These are phyloP conservation scores for Monilinia fructigena DNA, from an alignment of 2,329 filamentous ascomycete species.

Conservation along the genomic window DNA sequence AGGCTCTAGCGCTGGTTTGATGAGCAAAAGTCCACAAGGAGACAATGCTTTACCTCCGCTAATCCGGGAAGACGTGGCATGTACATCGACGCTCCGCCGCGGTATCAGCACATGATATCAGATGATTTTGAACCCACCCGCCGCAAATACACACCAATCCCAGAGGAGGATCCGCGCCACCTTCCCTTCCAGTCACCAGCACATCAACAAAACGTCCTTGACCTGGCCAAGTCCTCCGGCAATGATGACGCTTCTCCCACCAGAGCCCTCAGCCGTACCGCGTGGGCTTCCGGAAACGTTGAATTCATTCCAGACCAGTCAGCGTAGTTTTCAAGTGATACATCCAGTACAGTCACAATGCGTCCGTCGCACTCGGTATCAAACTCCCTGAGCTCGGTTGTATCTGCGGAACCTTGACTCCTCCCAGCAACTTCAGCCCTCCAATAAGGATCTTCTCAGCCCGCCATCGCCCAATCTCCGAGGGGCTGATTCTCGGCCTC, in stretches of 20 bases:
- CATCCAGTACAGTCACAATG: conserved; percentile 72
- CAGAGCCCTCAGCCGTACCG: conserved; percentile 52
- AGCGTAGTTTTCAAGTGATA: conserved; percentile 81
- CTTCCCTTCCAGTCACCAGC: conserved; percentile 44
- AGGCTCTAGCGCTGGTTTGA: conserved; percentile 45
- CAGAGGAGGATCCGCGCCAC: conserved; percentile 42
- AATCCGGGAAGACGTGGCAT: conserved; percentile 59
- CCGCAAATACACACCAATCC: conserved; percentile 24
- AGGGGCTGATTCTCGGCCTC: conserved; percentile 56
- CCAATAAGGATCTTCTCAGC: conserved; percentile 44
- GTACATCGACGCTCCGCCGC: conserved; percentile 73
- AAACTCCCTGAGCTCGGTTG: conserved; percentile 70
- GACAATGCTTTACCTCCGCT: conserved; percentile 56
- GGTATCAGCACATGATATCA: conserved; percentile 79
- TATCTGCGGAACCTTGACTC: conserved; percentile 55
- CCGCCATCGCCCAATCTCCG: conserved; percentile 42
- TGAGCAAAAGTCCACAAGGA: conserved; percentile 68
- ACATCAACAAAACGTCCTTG: conserved; percentile 17
- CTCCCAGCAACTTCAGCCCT: conserved; percentile 29
- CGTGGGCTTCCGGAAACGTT: conserved; percentile 80
- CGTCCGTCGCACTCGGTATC: conserved; percentile 67
- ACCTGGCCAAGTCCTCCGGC: background rate
- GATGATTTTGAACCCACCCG: conserved; percentile 56
- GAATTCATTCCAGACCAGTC: conserved; percentile 79
- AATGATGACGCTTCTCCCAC: conserved; percentile 23